phyloP scores from a whole-genome alignment of 257 asterid genomes.

The Lycium ferocissimum region DNA sequence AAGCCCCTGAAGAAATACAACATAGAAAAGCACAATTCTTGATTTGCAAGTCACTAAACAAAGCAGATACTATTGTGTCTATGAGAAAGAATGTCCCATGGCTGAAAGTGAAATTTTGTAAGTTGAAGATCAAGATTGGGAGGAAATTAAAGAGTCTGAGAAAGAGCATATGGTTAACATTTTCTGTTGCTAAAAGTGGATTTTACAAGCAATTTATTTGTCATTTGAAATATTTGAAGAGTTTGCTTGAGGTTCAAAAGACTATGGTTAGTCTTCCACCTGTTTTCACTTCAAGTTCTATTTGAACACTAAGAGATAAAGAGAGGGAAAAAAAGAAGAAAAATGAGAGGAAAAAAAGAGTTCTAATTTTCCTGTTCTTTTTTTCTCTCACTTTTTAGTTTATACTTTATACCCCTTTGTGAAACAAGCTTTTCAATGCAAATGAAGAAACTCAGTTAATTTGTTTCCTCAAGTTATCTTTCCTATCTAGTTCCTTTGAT shows the following conservation, averaged over 20 bases:
- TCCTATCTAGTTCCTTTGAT: neutral
- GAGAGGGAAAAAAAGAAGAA: neutral
- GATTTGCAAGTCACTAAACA: neutral
- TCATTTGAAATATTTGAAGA: neutral
- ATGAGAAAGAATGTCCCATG: neutral
- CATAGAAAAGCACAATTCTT: slow-evolving; percentile 23
- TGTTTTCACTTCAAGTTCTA: neutral
- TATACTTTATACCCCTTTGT: neutral
- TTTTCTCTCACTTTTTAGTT: neutral
- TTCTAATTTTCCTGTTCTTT: neutral
- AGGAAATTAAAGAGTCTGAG: neutral
- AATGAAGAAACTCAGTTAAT: neutral
- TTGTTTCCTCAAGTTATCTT: neutral
- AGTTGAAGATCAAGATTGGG: neutral
- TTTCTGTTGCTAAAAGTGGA: neutral
- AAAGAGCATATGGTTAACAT: neutral
- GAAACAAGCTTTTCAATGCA: neutral
- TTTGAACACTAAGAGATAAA: neutral
- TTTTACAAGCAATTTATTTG: slow-evolving; percentile 17
- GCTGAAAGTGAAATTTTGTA: neutral
- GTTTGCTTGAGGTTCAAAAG: neutral
- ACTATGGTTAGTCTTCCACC: slow-evolving; percentile 1
- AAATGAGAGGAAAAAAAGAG: too few species aligned
- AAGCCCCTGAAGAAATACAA: neutral
- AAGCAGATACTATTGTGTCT: neutral